Percentiles rank a stretch among this genome's conserved stretches.
Evolutionary conservation across 345 rosid species (phyloP).

Genomic region (Arabidopsis suecica): DNA sequence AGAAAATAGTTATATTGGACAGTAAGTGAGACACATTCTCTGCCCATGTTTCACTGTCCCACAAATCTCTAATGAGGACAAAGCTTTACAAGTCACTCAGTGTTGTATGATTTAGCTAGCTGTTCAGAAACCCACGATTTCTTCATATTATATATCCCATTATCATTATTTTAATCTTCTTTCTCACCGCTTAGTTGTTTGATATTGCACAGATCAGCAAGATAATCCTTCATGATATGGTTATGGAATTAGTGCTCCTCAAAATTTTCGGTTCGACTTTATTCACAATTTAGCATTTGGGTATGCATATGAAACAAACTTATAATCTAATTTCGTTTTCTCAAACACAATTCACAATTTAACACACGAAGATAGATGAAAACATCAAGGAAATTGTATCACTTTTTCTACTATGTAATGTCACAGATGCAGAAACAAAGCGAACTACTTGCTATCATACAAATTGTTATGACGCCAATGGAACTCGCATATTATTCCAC

Average conservation of each 20-base stretch:
- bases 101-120: conserved; percentile 49
- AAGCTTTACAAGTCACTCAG: conserved; percentile 64
- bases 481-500: conserved; percentile 29
- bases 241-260: not conserved
- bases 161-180: conserved; percentile 32
- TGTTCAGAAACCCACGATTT: conserved; percentile 69
- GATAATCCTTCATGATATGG: conserved; percentile 10
- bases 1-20: conserved; percentile 19
- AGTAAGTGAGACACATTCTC: conserved; percentile 64
- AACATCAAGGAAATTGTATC: not conserved
- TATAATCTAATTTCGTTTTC: not conserved
- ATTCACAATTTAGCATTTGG: not conserved
- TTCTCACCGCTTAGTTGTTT: conserved; percentile 24
- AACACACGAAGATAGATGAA: conserved; percentile 2
- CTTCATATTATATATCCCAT: conserved; percentile 21
- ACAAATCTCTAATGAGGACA: conserved; percentile 63
- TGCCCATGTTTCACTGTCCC: conserved; percentile 82
- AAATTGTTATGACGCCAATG: not conserved
- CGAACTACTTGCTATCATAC: not conserved
- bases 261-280: not conserved
- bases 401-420: not conserved
- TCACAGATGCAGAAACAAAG: not conserved
- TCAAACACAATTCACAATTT: not conserved
- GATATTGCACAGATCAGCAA: conserved; percentile 34
- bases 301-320: not conserved